A percentile compares a stretch with the other conserved stretches of the same genome.
Conservation (phyloP, 805 yeast genomes). For the Phaffomyces thermotolerans region DNA sequence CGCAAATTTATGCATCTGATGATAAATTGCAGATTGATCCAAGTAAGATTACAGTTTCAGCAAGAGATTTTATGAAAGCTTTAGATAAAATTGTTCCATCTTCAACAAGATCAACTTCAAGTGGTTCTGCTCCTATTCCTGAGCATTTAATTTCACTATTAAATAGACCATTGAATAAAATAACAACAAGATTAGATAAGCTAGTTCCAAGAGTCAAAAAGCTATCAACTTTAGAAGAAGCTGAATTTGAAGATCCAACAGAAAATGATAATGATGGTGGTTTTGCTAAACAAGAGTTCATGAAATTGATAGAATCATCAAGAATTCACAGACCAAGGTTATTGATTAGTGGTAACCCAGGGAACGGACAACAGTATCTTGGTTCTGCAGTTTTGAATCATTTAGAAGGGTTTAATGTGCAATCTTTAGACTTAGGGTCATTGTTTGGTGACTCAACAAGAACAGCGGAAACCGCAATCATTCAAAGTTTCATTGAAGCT, state of each 20-base stretch:
- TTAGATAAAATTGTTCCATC: constrained; percentile 86
- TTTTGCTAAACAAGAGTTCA: constrained; percentile 58
- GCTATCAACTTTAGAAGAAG: constrained; percentile 58
- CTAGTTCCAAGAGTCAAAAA: constrained; percentile 56
- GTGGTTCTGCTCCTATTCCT: constrained; percentile 74
- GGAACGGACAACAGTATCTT: constrained; percentile 83
- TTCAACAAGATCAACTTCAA: constrained; percentile 76
- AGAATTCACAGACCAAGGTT: constrained; percentile 80
- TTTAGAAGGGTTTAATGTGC: constrained; percentile 86
- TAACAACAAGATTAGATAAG: constrained; percentile 42
- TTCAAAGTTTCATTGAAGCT: constrained; percentile 82
- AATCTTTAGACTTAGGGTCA: constrained; percentile 73
- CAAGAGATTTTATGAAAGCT: constrained; percentile 82
- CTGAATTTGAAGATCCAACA: constrained; percentile 53
- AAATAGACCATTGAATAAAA: constrained; percentile 37
- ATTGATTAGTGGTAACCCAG: constrained; percentile 62
- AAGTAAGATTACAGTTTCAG: constrained; percentile 57
- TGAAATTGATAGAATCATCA: constrained; percentile 42
- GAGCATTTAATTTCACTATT: constrained; percentile 60
- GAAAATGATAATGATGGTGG: constrained; percentile 55
- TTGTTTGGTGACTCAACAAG: constrained; percentile 71
- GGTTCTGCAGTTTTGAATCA: constrained; percentile 75
- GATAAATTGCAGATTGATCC: constrained; percentile 75
- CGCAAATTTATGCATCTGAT: constrained; percentile 78
- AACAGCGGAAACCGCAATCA: constrained; percentile 76